Evolutionary conservation across 371 early-diverging fungal species (phyloP).

Genomic region (Mycotypha africana): DNA sequence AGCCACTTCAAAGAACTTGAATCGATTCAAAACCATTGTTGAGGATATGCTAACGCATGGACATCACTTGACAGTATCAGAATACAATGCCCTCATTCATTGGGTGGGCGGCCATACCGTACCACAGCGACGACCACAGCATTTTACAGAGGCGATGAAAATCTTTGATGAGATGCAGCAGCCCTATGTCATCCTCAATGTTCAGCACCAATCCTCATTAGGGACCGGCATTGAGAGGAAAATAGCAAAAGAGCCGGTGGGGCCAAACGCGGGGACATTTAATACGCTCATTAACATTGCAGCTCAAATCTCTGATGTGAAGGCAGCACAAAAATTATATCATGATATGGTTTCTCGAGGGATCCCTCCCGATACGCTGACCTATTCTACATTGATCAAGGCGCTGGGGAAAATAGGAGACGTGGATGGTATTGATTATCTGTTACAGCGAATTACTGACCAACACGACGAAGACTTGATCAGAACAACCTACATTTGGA

Average conservation of each 20-base stretch:
- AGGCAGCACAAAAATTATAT: constrained; percentile 42
- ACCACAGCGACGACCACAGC: constrained; percentile 17
- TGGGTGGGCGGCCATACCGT: constrained; percentile 40
- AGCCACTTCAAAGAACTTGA: constrained; percentile 29
- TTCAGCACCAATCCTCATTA: background rate
- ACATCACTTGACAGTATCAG: constrained; percentile 18
- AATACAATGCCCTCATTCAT: constrained; percentile 37
- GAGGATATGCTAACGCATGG: constrained; percentile 34
- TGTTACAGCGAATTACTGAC: constrained; percentile 17
- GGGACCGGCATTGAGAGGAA: constrained; percentile 2
- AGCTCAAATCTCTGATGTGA: constrained; percentile 28
- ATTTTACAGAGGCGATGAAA: constrained; percentile 32
- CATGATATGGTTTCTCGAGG: constrained; percentile 37
- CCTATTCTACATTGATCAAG: constrained; percentile 33
- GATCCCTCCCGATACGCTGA: constrained; percentile 29
- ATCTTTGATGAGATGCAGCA: constrained; percentile 36
- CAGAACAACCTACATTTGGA: constrained; percentile 29
- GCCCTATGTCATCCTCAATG: background rate
- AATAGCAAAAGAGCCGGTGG: constrained; percentile 4
- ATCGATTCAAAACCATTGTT: constrained; percentile 27
- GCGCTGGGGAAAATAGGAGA: constrained; percentile 35
- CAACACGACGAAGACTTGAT: constrained; percentile 2
- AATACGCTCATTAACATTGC: constrained; percentile 42
- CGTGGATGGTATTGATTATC: constrained; percentile 25
- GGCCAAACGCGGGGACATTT: constrained; percentile 23